Conservation (phyloP, 2,329 filamentous ascomycete genomes). For the Aspergillus sp. region DNA sequence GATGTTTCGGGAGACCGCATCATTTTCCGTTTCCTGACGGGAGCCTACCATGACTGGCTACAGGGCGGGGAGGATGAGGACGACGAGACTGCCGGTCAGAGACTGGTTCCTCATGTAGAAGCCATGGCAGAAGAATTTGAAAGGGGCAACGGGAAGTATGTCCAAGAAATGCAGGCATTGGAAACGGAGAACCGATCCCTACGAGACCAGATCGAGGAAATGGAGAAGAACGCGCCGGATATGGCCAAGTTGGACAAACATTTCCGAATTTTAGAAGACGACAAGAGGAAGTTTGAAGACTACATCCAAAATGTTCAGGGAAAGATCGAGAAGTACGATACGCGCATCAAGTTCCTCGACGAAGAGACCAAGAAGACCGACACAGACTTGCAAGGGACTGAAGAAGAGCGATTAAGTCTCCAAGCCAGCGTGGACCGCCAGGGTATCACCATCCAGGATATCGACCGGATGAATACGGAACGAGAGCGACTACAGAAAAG, state of each 20-base stretch:
- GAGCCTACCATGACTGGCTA: slow-evolving; percentile 88
- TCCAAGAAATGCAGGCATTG: slow-evolving; percentile 72
- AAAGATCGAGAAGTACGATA: slow-evolving; percentile 82
- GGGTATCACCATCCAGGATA: slow-evolving; percentile 94
- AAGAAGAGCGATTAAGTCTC: slow-evolving; percentile 69
- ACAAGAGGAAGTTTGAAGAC: slow-evolving; percentile 88
- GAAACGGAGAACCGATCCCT: slow-evolving; percentile 78
- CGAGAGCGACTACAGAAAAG: slow-evolving; percentile 86
- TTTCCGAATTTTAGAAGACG: slow-evolving; percentile 89
- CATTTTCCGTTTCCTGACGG: slow-evolving; percentile 84
- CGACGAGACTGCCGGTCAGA: slow-evolving; percentile 71
- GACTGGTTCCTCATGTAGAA: slow-evolving; percentile 75
- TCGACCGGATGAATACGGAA: slow-evolving; percentile 96
- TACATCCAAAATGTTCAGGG: slow-evolving; percentile 81
- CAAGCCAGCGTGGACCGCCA: slow-evolving; percentile 85
- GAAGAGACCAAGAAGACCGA: slow-evolving; percentile 75
- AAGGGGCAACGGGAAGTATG: slow-evolving; percentile 71
- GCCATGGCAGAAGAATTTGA: slow-evolving; percentile 85
- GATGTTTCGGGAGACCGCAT: slow-evolving; percentile 87
- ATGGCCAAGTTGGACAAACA: slow-evolving; percentile 77
- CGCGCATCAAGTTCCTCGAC: slow-evolving; percentile 70
- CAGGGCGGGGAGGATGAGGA: slow-evolving; percentile 81
- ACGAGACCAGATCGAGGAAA: slow-evolving; percentile 75
- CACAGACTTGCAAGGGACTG: slow-evolving; percentile 66
- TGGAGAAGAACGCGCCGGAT: slow-evolving; percentile 79